A percentile compares a stretch with the other conserved stretches of the same genome.
These are phyloP conservation scores for Leucocoprinus birnbaumii DNA, from an alignment of 768 basidiomycete genomes.

Conservation along the genomic window DNA sequence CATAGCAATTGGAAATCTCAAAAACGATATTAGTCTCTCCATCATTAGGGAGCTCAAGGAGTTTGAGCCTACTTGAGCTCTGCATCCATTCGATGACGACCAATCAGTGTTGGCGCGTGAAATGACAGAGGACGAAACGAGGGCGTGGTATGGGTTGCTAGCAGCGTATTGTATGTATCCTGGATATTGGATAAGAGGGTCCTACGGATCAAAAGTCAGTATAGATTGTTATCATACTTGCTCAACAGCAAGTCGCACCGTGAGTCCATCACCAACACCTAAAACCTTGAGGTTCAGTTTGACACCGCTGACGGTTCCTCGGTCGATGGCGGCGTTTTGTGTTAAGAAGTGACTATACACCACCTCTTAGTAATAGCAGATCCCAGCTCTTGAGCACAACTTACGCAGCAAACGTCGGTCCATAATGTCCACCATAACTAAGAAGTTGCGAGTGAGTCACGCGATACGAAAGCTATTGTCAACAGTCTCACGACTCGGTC, in stretches of 20 bases:
- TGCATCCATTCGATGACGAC: slow-evolving; percentile 45
- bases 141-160: slow-evolving; percentile 53
- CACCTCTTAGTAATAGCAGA: background rate
- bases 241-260: slow-evolving; percentile 30
- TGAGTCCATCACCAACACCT: slow-evolving; percentile 63
- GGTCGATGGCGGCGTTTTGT: slow-evolving; percentile 55
- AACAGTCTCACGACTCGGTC: slow-evolving; percentile 52
- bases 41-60: too few relatives aligned
- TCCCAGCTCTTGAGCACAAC: slow-evolving; percentile 7
- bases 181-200: slow-evolving; percentile 51
- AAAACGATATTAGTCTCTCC: too few relatives aligned
- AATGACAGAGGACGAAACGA: slow-evolving; percentile 43
- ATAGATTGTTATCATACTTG: background rate
- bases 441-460: background rate
- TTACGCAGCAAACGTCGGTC: slow-evolving; percentile 60
- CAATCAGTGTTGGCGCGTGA: slow-evolving; percentile 40
- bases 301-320: slow-evolving; percentile 40
- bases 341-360: slow-evolving; percentile 45
- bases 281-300: slow-evolving; percentile 58
- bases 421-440: slow-evolving; percentile 73
- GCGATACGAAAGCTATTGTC: background rate
- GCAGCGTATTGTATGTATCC: slow-evolving; percentile 55
- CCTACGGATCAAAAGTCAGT: slow-evolving; percentile 17
- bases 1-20: too few relatives aligned
- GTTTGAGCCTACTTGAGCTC: slow-evolving; percentile 34